Evolutionary conservation across 1,284 basidiomycete genomes (phyloP).

Genomic region (Phylloboletellus chloephorus): DNA sequence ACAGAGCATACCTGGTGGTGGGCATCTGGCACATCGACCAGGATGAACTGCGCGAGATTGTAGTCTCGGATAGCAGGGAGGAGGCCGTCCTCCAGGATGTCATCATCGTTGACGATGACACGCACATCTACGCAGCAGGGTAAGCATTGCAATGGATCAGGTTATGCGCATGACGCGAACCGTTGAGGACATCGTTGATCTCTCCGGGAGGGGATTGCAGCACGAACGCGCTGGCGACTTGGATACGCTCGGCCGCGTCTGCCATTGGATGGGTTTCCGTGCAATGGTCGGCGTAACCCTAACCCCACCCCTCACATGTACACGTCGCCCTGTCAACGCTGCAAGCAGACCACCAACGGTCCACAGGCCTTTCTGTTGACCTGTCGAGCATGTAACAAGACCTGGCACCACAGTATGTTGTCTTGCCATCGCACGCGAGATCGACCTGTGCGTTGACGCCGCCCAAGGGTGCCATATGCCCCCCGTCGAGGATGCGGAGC

Average conservation of each 20-base stretch:
- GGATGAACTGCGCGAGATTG: conserved; percentile 78
- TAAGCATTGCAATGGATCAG: conserved; percentile 12
- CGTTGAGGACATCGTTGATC: conserved; percentile 92
- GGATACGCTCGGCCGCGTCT: conserved; percentile 51
- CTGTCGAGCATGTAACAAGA: conserved; percentile 22
- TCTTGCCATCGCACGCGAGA: conserved; percentile 2
- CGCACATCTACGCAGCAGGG: conserved; percentile 63
- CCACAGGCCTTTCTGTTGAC: conserved; percentile 27
- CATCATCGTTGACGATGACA: conserved; percentile 82
- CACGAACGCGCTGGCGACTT: conserved; percentile 72
- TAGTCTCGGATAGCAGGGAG: conserved; percentile 75
- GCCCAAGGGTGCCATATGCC: conserved; percentile 28
- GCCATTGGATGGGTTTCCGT: conserved; percentile 47
- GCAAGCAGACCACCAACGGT: conserved; percentile 16
- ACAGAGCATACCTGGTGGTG: conserved; percentile 56
- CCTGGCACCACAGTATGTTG: conserved; percentile 31
- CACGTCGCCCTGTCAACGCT: conserved; percentile 24
- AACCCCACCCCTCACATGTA: conserved; percentile 14
- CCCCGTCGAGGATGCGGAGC: conserved; percentile 21
- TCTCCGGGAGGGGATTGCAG: conserved; percentile 90
- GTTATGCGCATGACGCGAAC: conserved; percentile 36
- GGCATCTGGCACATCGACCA: conserved; percentile 69
- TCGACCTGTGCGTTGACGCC: conserved; percentile 6
- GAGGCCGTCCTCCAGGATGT: conserved; percentile 70
- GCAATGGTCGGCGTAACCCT: conserved; percentile 18